Evolutionary conservation across 2,329 filamentous ascomycete genomes (phyloP).

Genomic region (Purpureocillium lavendulum): DNA sequence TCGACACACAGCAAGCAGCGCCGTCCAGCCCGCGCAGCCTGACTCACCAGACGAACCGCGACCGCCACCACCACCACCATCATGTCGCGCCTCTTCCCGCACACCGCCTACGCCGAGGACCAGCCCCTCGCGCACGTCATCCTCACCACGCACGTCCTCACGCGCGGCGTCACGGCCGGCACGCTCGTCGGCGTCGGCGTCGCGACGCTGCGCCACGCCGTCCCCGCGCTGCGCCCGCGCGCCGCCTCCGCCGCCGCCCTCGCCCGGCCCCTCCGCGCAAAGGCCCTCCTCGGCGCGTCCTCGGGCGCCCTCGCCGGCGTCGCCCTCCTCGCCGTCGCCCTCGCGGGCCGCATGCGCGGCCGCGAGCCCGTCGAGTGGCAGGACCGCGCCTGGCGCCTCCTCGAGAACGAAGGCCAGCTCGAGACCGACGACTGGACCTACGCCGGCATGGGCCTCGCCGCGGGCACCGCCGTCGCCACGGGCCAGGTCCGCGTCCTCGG

Average conservation of each 20-base stretch:
- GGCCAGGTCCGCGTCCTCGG: constrained; percentile 19
- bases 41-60: too few relatives aligned
- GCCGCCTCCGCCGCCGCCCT: constrained; percentile 13
- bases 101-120: constrained; percentile 53
- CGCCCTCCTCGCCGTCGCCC: constrained; percentile 32
- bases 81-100: constrained; percentile 50
- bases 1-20: too few relatives aligned
- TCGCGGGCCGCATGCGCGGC: constrained; percentile 43
- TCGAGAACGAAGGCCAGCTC: constrained; percentile 49
- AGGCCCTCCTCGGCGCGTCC: constrained; percentile 35
- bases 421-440: constrained; percentile 48
- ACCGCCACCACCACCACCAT: constrained; percentile 4
- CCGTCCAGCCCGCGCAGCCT: too few relatives aligned
- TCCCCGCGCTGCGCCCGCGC: constrained; percentile 19
- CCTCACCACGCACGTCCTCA: constrained; percentile 51
- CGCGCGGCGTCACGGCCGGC: constrained; percentile 45
- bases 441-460: constrained; percentile 29
- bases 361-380: constrained; percentile 54
- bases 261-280: constrained; percentile 18
- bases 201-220: constrained; percentile 21
- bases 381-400: constrained; percentile 53
- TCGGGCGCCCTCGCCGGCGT: constrained; percentile 36
- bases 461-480: constrained; percentile 20
- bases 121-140: constrained; percentile 46
- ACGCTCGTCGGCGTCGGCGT: constrained; percentile 36